Conservation (phyloP, 495 filamentous ascomycete species). For the Tuber brumale region DNA sequence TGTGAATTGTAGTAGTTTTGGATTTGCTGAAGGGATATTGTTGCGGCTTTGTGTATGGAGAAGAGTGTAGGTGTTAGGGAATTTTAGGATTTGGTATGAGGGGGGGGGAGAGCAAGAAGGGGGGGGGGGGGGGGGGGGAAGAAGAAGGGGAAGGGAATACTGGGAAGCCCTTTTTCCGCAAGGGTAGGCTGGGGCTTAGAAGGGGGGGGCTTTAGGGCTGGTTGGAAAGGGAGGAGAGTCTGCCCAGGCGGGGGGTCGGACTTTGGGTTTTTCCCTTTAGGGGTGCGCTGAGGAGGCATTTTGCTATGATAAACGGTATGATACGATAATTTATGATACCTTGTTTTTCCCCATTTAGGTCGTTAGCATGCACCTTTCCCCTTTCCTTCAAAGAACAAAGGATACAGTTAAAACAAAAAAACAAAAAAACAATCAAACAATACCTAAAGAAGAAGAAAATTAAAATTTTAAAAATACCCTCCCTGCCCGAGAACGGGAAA, state of each 20-base stretch:
- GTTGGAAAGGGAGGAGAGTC: not conserved
- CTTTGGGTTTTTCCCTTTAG: not conserved
- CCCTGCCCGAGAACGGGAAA: not conserved
- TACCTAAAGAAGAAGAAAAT: not conserved
- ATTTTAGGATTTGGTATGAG: not conserved
- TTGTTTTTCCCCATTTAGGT: not conserved
- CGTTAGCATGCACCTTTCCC: not conserved
- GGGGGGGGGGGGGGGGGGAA: not conserved
- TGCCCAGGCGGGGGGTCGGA: not conserved
- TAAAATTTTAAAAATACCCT: not conserved
- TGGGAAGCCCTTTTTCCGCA: not conserved
- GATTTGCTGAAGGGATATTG: not conserved
- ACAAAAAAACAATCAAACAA: not conserved
- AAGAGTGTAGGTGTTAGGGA: not conserved
- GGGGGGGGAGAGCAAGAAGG: not conserved
- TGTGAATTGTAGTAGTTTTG: constrained; percentile 16
- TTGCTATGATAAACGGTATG: too few relatives aligned
- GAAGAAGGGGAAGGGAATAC: not conserved
- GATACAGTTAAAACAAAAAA: not conserved
- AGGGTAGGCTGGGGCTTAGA: not conserved
- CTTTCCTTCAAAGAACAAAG: not conserved
- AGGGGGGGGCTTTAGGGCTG: not conserved
- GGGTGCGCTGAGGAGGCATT: not conserved
- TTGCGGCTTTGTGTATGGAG: not conserved
- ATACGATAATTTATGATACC: not conserved